These are phyloP conservation scores for Parastagonospora avenae DNA, from an alignment of 2,329 filamentous ascomycete genomes.

Conservation along the genomic window DNA sequence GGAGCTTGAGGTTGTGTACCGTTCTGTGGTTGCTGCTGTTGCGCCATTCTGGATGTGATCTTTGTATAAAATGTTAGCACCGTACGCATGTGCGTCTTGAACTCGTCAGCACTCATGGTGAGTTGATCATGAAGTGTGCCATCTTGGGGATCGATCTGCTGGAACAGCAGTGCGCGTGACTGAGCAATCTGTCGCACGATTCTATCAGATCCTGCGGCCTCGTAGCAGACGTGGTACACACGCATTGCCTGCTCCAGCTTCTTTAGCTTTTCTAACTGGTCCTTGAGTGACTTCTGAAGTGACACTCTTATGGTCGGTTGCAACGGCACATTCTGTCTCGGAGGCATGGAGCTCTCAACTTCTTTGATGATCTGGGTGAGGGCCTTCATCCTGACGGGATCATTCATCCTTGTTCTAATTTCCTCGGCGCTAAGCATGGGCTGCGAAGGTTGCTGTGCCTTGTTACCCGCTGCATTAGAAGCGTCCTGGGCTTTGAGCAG, in stretches of 20 bases:
- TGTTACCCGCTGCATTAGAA: conserved; percentile 33
- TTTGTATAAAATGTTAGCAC: conserved; percentile 36
- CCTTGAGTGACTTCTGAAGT: conserved; percentile 34
- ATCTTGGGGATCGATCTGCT: conserved; percentile 35
- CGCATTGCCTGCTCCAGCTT: conserved; percentile 40
- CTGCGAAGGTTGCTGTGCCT: conserved; percentile 33
- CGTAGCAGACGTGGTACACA: conserved; percentile 35
- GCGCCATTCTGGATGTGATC: conserved; percentile 31
- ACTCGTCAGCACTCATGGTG: conserved; percentile 34
- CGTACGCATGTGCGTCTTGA: conserved; percentile 28
- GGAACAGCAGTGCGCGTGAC: conserved; percentile 29
- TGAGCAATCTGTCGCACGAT: conserved; percentile 34
- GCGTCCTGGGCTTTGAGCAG: conserved; percentile 42
- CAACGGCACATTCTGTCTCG: conserved; percentile 27
- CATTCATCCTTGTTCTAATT: conserved; percentile 28
- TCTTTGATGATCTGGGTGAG: conserved; percentile 36
- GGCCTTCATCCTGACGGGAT: conserved; percentile 33
- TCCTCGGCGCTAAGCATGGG: conserved; percentile 28
- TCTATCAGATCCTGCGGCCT: conserved; percentile 28
- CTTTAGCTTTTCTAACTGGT: conserved; percentile 31
- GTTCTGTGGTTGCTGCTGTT: conserved; percentile 25
- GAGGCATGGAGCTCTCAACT: conserved; percentile 31
- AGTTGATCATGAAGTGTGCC: conserved; percentile 37
- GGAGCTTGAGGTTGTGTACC: conserved; percentile 19
- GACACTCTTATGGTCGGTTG: conserved; percentile 25